A percentile compares a stretch with the other conserved stretches of the same genome.
Evolutionary conservation across 169 alveolate species (phyloP).

Genomic region (Plasmodium malariae): DNA sequence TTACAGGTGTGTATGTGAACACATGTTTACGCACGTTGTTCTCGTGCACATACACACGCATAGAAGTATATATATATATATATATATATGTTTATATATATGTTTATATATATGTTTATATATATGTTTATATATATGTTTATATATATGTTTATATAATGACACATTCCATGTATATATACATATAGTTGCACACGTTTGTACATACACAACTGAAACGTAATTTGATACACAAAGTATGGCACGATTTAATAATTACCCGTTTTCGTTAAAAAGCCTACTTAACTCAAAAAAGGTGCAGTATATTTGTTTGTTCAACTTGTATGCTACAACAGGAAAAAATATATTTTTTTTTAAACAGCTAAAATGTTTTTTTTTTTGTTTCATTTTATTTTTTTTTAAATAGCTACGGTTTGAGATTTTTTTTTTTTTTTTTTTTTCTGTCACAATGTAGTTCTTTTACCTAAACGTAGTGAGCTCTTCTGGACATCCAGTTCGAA

Average conservation of each 20-base stretch:
- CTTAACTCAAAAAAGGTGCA: constrained; percentile 37
- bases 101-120: no score
- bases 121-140: neutral
- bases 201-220: no score
- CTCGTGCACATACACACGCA: no score
- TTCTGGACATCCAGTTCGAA: constrained; percentile 27
- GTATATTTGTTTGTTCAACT: constrained; percentile 13
- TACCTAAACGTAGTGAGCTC: constrained; percentile 24
- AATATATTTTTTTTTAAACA: neutral
- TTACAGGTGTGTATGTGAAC: neutral
- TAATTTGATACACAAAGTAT: no score
- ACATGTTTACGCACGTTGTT: neutral
- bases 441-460: no score
- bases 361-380: neutral
- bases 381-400: no score
- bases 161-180: no score
- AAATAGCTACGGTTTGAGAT: neutral
- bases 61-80: no score
- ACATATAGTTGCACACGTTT: no score
- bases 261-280: constrained; percentile 42
- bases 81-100: no score
- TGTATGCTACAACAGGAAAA: constrained; percentile 18
- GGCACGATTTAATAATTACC: no score
- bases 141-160: neutral
- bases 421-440: constrained; percentile 11